A percentile compares a stretch with the other conserved stretches of the same genome.
phyloP scores from a whole-genome alignment of 2,329 filamentous ascomycete genomes.

The Arthrobotrys iridis region DNA sequence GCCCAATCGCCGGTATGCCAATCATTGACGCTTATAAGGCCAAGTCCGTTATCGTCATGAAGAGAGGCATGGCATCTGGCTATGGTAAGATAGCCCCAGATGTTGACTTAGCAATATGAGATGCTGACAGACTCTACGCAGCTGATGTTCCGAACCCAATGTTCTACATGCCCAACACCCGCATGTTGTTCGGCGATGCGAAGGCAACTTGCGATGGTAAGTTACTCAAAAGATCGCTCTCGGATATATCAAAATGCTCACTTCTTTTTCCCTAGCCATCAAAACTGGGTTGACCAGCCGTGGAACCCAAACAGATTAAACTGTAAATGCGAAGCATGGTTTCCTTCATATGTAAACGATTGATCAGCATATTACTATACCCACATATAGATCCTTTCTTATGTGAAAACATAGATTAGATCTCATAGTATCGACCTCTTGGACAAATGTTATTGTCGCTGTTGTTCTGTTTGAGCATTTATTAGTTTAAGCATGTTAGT shows the following conservation, averaged over 20 bases:
- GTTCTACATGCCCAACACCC: constrained; percentile 89
- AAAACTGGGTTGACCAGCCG: constrained; percentile 49
- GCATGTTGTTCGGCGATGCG: constrained; percentile 92
- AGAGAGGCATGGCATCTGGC: constrained; percentile 85
- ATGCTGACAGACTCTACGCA: constrained; percentile 59
- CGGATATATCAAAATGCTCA: not conserved
- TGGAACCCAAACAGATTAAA: constrained; percentile 46
- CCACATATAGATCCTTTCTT: constrained; percentile 46
- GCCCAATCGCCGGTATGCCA: constrained; percentile 89
- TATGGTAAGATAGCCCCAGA: constrained; percentile 70
- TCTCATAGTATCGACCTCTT: constrained; percentile 30
- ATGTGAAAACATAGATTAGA: constrained; percentile 53
- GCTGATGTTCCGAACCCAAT: constrained; percentile 92
- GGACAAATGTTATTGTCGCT: not conserved
- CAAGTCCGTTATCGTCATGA: constrained; percentile 93
- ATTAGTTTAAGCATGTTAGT: not conserved
- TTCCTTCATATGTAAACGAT: not conserved
- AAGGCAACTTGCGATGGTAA: constrained; percentile 79
- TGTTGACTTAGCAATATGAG: not conserved
- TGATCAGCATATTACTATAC: constrained; percentile 40
- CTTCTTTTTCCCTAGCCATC: constrained; percentile 16
- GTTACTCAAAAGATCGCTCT: not conserved
- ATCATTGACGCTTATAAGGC: constrained; percentile 93
- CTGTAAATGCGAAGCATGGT: not conserved
- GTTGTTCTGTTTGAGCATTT: not conserved